Evolutionary conservation across 345 rosid species (phyloP), one percentile per base, ranked within the genome.

Genomic region (Cochlearia excelsa): DNA sequence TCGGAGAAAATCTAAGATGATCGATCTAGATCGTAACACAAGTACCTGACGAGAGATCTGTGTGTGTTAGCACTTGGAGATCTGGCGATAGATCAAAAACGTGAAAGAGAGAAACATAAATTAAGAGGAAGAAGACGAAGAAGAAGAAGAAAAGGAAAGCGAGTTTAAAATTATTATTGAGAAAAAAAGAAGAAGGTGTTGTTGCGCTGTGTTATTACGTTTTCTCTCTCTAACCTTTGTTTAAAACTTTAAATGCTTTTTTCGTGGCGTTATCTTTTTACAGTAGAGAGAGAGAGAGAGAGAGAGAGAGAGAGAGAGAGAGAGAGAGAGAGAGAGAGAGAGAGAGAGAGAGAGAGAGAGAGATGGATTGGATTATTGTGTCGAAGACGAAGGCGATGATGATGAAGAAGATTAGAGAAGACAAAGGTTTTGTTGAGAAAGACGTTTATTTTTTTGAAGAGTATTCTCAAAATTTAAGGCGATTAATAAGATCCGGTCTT

Each of bases 401-500:
- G 27, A 23, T 5, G 57, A 35, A 27, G 59, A 46, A 10, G 43
- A 7, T 3, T 16, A 16, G 23, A 16, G 52, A 31, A 53, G 55
- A 37, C 46, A 59, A 30, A 40, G 50, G 52, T 58, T 59, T 37
- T 33, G 35, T 16, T 16, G 57, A 58, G 71, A 59, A 47, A 54
- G 67, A 63, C 67, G 67, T 59, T 53, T 16, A 16, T 16, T 16
- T 16, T 16, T 16, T 16, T 16, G 23, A 30, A 56, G 62, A 55
- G 51, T 49, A 16, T 42, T 54, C 51, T 54, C 51, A 69, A 56
- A 56, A 26, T 49, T 63, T 57, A 30, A 57, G 63, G 64, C 63
- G 35, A 50, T 0, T 31, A 69, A 26, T 42, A 16, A 56, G 68
- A 55, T 56, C 59, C 57, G 69, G 69, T 70, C 74, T 37, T 69